phyloP scores from a whole-genome alignment of 2,329 filamentous ascomycete genomes.

The Penicillium sp. region DNA sequence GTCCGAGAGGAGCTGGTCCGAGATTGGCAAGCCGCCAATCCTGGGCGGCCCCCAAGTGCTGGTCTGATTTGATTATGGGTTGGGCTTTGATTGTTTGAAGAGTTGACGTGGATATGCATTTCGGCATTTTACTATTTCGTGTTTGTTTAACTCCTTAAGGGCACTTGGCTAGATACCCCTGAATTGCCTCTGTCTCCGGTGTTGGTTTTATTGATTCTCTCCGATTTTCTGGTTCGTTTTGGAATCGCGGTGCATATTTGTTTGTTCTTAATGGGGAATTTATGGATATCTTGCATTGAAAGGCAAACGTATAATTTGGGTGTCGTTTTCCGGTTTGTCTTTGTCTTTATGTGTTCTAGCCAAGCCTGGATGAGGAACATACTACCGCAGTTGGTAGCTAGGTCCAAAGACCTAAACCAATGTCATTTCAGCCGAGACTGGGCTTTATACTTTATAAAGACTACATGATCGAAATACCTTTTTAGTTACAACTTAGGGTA shows the following conservation, averaged over 20 bases:
- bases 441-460: background rate
- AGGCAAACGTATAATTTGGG: background rate
- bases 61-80: constrained; percentile 20
- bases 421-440: background rate
- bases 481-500: too few species aligned
- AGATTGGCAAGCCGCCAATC: constrained; percentile 60
- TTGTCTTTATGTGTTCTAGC: background rate
- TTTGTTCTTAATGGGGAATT: background rate
- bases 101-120: constrained; percentile 9
- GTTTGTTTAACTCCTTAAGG: constrained; percentile 24
- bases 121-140: constrained; percentile 11
- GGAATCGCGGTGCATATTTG: constrained; percentile 17
- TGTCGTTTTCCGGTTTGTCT: background rate
- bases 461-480: too few species aligned
- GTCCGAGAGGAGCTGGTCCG: constrained; percentile 80
- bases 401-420: background rate
- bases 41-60: constrained; percentile 25
- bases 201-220: constrained; percentile 12
- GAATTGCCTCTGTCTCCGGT: constrained; percentile 22
- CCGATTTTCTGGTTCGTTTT: constrained; percentile 12
- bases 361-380: background rate
- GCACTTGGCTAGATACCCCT: constrained; percentile 30
- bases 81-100: background rate
- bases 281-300: constrained; percentile 2
- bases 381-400: background rate